Evolutionary conservation across 805 yeast species (phyloP), one percentile per base, ranked within the genome.

Genomic region (Cyberlindnera nakhonratchasimensis): DNA sequence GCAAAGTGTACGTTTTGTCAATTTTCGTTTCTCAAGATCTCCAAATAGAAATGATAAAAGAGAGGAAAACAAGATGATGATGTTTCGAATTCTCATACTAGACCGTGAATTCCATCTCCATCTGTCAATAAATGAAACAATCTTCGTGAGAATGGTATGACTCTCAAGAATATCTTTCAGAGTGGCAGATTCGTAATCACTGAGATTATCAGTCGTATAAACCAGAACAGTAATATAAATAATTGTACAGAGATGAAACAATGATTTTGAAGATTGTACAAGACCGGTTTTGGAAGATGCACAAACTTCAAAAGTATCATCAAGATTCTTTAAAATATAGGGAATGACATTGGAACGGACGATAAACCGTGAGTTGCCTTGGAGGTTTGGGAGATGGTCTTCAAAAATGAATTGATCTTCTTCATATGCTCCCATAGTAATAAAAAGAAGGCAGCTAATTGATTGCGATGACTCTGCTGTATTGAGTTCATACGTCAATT

Each of bases 11-110:
- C 62, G 55, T 51, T 82, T 79, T 7, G 80, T 69, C 14, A 62
- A 47, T 13, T 59, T 50, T 19, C 77, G 54, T 2, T 66, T 57
- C 0, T 60, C 47, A 1, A 65, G 47, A 46, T 69, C 80, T 2
- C 96, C 97, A 65, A 88, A 75, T 45, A 76, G 79, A 11, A 82
- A 62, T 10, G 76, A 52, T 1, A 82, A 52, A 13, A 78, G 56
- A 47, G 81, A 81, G 63, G 79, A 75, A 1, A 78, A 47, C 1
- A 85, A 48, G 13, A 71, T 52, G 1, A 83, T 64, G 2, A 84
- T 65, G 51, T 80, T 75, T 52, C 93, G 65, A 11, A 81, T 64
- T 47, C 81, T 70, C 65, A 74, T 62, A 18, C 66, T 54, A 10
- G 59, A 42, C 34, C 66, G 56, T 38, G 71, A 64, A 32, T 58